Evolutionary conservation across 805 yeast species (phyloP).

Genomic region (Candida sonorensis): DNA sequence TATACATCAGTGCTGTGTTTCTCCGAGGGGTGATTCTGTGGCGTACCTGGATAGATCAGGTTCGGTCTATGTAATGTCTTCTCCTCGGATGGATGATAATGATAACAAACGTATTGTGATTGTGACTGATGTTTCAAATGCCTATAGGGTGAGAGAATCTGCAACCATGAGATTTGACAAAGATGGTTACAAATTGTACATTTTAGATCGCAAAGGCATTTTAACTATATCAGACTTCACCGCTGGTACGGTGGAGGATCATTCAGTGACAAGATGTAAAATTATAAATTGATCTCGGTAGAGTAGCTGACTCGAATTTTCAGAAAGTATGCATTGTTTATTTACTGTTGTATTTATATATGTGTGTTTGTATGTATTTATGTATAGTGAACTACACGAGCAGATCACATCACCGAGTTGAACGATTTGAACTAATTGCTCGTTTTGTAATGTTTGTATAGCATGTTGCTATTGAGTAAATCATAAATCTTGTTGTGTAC

Average conservation of each 20-base stretch:
- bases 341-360: too few relatives aligned
- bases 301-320: too few relatives aligned
- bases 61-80: conserved; percentile 57
- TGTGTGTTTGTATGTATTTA: too few relatives aligned
- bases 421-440: conserved; percentile 1
- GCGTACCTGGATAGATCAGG: conserved; percentile 81
- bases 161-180: conserved; percentile 72
- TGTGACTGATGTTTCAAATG: conserved; percentile 73
- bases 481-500: conserved; percentile 28
- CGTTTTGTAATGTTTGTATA: conserved; percentile 12
- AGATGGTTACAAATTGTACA: conserved; percentile 73
- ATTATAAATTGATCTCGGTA: conserved; percentile 31
- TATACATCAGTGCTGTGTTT: conserved; percentile 65
- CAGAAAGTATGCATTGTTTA: too few relatives aligned
- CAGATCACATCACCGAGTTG: too few relatives aligned
- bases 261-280: conserved; percentile 61
- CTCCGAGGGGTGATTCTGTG: conserved; percentile 82
- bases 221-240: conserved; percentile 81
- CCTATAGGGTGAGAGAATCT: conserved; percentile 65
- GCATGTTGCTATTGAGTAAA: conserved; percentile 15
- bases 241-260: conserved; percentile 71
- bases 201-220: conserved; percentile 76
- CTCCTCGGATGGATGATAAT: conserved; percentile 49
- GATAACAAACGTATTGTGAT: conserved; percentile 55
- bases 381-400: too few relatives aligned